phyloP scores from a whole-genome alignment of 1,284 basidiomycete species.

The Irpex lacteus region DNA sequence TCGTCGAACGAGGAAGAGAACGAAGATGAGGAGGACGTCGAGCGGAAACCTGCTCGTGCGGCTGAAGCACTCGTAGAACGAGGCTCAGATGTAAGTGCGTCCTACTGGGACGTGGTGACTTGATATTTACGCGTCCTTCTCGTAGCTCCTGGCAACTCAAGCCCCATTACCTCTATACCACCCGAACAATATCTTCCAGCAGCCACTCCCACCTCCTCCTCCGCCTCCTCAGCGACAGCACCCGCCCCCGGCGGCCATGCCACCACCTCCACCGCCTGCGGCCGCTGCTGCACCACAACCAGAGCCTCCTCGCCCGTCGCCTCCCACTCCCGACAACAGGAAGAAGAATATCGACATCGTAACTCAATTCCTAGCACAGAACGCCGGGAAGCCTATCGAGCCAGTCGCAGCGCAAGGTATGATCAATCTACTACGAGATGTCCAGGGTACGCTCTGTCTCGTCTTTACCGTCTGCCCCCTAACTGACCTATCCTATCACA shows the following conservation, averaged over 20 bases:
- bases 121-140: not conserved
- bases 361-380: constrained; percentile 21
- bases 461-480: not conserved
- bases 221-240: constrained; percentile 9
- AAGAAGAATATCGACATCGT: constrained; percentile 11
- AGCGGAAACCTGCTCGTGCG: not conserved
- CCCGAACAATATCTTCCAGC: not conserved
- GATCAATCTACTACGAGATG: constrained; percentile 46
- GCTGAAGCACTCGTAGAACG: constrained; percentile 5
- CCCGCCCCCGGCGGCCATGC: constrained; percentile 3
- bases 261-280: constrained; percentile 6
- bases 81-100: constrained; percentile 1
- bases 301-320: constrained; percentile 11
- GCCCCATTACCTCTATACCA: not conserved
- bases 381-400: constrained; percentile 25
- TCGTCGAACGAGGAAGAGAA: not conserved
- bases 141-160: constrained; percentile 2
- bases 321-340: constrained; percentile 1
- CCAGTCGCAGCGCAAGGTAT: constrained; percentile 51
- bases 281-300: constrained; percentile 8
- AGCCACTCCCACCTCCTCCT: not conserved
- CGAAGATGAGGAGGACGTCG: not conserved
- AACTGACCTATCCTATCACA: not conserved
- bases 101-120: not conserved
- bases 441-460: constrained; percentile 30